phyloP scores from a whole-genome alignment of 2,329 filamentous ascomycete genomes.

The Fusarium odoratissimum region DNA sequence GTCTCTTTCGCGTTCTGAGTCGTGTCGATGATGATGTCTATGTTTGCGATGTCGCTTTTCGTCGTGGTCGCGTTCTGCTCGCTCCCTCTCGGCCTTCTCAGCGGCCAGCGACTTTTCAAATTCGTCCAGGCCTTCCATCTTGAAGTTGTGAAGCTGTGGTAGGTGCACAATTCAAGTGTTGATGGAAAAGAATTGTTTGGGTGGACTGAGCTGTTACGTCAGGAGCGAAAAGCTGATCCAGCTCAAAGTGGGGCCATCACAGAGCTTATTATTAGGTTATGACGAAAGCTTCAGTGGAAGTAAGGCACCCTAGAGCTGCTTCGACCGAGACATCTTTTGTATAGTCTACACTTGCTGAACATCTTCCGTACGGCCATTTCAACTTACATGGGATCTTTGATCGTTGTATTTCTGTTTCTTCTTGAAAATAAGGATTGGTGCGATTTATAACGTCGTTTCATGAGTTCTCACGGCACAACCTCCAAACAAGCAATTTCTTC shows the following conservation, averaged over 20 bases:
- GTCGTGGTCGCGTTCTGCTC: conserved; percentile 57
- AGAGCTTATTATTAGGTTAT: not conserved
- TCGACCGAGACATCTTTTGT: rapidly evolving
- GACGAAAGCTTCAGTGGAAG: not conserved
- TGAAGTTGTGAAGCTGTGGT: rapidly evolving
- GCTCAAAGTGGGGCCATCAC: conserved; percentile 12
- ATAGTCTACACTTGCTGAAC: rapidly evolving
- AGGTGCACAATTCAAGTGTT: not conserved
- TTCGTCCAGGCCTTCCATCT: conserved; percentile 70
- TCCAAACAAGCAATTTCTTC: no score
- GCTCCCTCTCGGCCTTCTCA: conserved; percentile 67
- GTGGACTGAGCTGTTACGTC: conserved; percentile 21
- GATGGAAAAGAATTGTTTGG: not conserved
- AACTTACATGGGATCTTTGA: not conserved
- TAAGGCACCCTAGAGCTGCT: not conserved
- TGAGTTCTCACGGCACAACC: no score
- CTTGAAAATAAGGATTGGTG: not conserved
- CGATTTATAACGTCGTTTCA: no score
- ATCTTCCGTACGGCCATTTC: rapidly evolving
- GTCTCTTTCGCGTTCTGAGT: conserved; percentile 35
- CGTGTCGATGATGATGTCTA: conserved; percentile 60
- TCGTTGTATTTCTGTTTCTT: not conserved
- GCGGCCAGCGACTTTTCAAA: conserved; percentile 82
- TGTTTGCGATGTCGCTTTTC: conserved; percentile 58
- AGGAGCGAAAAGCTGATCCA: conserved; percentile 26